These are phyloP conservation scores for Candida gorgasii DNA, from an alignment of 805 yeast genomes.

Conservation along the genomic window DNA sequence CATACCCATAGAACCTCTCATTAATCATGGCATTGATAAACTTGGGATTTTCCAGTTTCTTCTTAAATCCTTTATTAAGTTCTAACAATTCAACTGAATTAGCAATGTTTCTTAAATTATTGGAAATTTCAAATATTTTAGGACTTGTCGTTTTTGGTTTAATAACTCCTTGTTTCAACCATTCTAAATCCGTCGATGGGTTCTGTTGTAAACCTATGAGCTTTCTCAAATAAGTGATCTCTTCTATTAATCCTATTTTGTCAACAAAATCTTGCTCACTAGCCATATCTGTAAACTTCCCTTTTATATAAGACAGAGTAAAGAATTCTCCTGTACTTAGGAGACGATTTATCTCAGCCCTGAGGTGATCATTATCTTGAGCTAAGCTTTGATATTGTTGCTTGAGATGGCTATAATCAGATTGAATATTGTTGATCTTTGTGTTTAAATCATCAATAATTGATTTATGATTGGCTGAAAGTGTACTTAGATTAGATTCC, in stretches of 20 bases:
- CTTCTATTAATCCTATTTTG: conserved; percentile 42
- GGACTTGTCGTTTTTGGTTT: not conserved
- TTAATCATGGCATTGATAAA: conserved; percentile 20
- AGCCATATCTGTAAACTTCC: conserved; percentile 30
- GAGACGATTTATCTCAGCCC: conserved; percentile 18
- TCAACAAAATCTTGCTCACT: conserved; percentile 34
- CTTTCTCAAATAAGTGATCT: conserved; percentile 43
- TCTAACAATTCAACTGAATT: conserved; percentile 12
- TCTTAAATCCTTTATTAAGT: not conserved
- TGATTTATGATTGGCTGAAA: conserved; percentile 29
- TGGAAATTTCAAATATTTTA: not conserved
- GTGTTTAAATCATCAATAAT: conserved; percentile 20
- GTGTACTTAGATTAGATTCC: conserved; percentile 41
- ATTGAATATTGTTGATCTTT: conserved; percentile 19
- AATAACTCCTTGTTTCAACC: conserved; percentile 21
- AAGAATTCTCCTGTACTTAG: conserved; percentile 14
- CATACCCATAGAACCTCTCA: conserved; percentile 18
- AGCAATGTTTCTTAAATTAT: conserved; percentile 10
- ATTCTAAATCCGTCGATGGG: conserved; percentile 14
- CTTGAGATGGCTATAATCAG: conserved; percentile 12
- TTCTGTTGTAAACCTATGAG: conserved; percentile 19
- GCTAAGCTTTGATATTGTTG: conserved; percentile 1
- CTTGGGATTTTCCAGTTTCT: conserved; percentile 14
- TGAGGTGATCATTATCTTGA: conserved; percentile 26
- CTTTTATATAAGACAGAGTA: conserved; percentile 11